These are phyloP conservation scores for Saccharomycopsis sp. DNA, from an alignment of 805 yeast genomes.

Conservation along the genomic window DNA sequence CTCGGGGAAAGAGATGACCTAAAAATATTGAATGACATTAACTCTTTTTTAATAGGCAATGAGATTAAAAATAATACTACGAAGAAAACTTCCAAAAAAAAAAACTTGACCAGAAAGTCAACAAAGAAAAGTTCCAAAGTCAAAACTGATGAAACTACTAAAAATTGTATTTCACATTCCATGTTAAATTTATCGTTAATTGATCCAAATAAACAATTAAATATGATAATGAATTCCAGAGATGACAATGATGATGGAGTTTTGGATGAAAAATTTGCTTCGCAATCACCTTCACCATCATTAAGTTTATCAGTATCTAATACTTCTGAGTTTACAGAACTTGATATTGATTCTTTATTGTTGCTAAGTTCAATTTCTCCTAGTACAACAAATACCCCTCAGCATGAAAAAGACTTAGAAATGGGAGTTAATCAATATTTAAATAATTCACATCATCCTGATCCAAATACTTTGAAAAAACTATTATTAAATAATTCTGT, in stretches of 20 bases:
- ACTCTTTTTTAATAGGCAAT: not conserved
- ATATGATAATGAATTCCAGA: too few relatives aligned
- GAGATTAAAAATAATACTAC: not conserved
- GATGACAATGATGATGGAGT: slow-evolving; percentile 5
- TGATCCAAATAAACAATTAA: too few relatives aligned
- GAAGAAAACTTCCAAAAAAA: not conserved
- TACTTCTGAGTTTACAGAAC: slow-evolving; percentile 13
- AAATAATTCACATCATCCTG: slow-evolving; percentile 7
- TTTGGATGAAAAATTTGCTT: slow-evolving; percentile 1
- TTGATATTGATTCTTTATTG: slow-evolving; percentile 13
- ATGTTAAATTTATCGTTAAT: not conserved
- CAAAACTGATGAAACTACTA: too few relatives aligned
- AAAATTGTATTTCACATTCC: too few relatives aligned
- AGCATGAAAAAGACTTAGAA: not conserved
- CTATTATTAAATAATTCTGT: slow-evolving; percentile 4
- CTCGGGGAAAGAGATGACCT: too few relatives aligned
- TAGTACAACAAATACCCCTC: slow-evolving; percentile 1
- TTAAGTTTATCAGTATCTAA: slow-evolving; percentile 13
- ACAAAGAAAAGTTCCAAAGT: not conserved
- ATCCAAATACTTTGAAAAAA: slow-evolving; percentile 8
- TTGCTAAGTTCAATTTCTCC: slow-evolving; percentile 11
- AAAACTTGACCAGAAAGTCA: too few relatives aligned
- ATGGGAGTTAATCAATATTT: slow-evolving; percentile 2
- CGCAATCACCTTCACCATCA: slow-evolving; percentile 14
- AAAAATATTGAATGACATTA: not conserved